A percentile compares a stretch with the other conserved stretches of the same genome.
phyloP scores from a whole-genome alignment of 352 stramenopile species.

The Phytophthora hibernalis region DNA sequence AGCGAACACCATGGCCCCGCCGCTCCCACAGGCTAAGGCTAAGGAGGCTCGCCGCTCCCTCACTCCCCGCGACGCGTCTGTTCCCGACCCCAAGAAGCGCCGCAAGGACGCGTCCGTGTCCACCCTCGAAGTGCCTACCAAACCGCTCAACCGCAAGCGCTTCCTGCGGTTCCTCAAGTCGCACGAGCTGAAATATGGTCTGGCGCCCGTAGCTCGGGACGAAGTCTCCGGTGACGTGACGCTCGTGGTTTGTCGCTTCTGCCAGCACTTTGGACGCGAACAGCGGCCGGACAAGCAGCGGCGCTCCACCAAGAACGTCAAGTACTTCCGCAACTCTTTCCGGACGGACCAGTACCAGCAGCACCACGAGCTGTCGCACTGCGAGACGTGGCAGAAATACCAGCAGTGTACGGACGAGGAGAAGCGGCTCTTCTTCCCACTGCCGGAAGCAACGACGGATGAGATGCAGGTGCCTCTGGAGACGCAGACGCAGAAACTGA shows the following conservation, averaged over 20 bases:
- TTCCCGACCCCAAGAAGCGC: constrained; percentile 16
- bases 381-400: constrained; percentile 55
- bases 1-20: too few species aligned
- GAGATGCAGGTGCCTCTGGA: constrained; percentile 5
- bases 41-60: neutral
- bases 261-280: constrained; percentile 70
- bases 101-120: neutral
- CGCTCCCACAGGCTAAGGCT: too few species aligned
- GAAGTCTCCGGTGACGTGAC: constrained; percentile 47
- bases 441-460: neutral
- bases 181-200: constrained; percentile 64
- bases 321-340: constrained; percentile 73
- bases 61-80: neutral
- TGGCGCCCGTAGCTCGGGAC: constrained; percentile 60
- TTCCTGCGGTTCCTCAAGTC: constrained; percentile 51
- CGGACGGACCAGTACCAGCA: constrained; percentile 79
- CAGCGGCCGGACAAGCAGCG: constrained; percentile 61
- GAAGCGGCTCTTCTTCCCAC: constrained; percentile 61
- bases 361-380: constrained; percentile 68
- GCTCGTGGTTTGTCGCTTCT: constrained; percentile 68
- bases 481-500: constrained; percentile 10
- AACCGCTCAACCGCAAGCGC: constrained; percentile 42
- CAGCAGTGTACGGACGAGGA: constrained; percentile 47
- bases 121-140: neutral
- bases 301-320: constrained; percentile 64